A percentile compares a stretch with the other conserved stretches of the same genome.
These are phyloP conservation scores for Venturia oleaginea DNA, from an alignment of 2,329 filamentous ascomycete genomes.

Conservation along the genomic window DNA sequence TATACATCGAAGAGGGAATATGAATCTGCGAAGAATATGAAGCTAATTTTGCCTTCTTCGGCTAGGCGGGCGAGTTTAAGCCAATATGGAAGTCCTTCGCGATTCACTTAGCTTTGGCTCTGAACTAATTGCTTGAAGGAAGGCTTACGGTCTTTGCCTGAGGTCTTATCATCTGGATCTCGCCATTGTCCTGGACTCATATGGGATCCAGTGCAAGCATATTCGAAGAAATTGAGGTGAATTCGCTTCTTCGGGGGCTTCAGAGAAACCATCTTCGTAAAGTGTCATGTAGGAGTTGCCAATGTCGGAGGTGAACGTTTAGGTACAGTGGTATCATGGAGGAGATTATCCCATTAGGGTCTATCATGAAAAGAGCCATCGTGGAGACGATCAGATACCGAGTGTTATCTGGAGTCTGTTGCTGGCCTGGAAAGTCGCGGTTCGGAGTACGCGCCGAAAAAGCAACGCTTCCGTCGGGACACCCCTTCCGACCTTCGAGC, in stretches of 20 bases:
- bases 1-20: slow-evolving; percentile 13
- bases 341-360: background rate
- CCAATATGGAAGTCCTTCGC: slow-evolving; percentile 10
- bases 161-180: background rate
- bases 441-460: no score
- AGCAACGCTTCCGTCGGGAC: no score
- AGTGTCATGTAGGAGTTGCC: no score
- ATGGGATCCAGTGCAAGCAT: slow-evolving; percentile 8
- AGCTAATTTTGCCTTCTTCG: slow-evolving; percentile 14
- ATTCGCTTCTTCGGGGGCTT: slow-evolving; percentile 2
- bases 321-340: no score
- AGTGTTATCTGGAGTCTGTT: no score
- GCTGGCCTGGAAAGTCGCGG: no score
- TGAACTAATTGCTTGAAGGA: background rate
- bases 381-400: no score
- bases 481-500: background rate
- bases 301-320: no score
- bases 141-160: slow-evolving; percentile 1
- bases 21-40: slow-evolving; percentile 15
- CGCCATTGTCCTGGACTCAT: slow-evolving; percentile 11
- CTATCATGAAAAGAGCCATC: no score
- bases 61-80: slow-evolving; percentile 14
- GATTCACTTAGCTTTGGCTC: background rate
- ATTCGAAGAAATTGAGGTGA: slow-evolving; percentile 11
- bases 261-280: background rate